phyloP scores from a whole-genome alignment of 2,329 filamentous ascomycete species.

The Paecilomyces niveus region DNA sequence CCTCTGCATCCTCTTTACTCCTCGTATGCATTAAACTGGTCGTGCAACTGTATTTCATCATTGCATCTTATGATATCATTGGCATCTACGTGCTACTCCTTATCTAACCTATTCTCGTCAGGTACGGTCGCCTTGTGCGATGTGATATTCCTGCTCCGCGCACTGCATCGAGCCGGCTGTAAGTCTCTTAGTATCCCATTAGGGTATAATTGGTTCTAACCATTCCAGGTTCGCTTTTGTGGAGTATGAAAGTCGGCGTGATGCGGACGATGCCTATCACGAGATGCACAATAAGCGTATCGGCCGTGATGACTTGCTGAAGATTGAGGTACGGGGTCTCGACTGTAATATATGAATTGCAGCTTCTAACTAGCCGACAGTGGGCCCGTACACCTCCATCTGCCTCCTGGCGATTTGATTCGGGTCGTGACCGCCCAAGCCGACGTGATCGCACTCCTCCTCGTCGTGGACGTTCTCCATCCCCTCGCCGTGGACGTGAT shows the following conservation, averaged over 20 bases:
- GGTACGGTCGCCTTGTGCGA: constrained; percentile 94
- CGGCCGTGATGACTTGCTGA: constrained; percentile 87
- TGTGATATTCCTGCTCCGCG: constrained; percentile 97
- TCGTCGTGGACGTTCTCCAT: constrained; percentile 59
- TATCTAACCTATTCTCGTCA: constrained; percentile 43
- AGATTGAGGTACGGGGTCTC: constrained; percentile 73
- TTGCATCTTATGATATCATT: constrained; percentile 3
- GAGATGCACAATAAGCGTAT: constrained; percentile 99
- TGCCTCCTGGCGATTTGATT: constrained; percentile 96
- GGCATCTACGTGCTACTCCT: background rate
- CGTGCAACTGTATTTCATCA: background rate
- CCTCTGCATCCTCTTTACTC: background rate
- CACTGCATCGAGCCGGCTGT: constrained; percentile 91
- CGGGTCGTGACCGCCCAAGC: constrained; percentile 61
- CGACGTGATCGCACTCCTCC: constrained; percentile 65
- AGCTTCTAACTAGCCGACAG: constrained; percentile 43
- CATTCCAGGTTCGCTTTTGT: constrained; percentile 83
- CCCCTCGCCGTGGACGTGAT: constrained; percentile 53
- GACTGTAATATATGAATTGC: background rate
- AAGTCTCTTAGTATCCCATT: constrained; percentile 44
- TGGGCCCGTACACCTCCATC: constrained; percentile 98
- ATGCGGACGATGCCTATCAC: constrained; percentile 97
- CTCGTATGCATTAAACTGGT: background rate
- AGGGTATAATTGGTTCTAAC: constrained; percentile 27
- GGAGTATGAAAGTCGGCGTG: constrained; percentile 96